Evolutionary conservation across 2,329 filamentous ascomycete genomes (phyloP), one percentile per base, ranked within the genome.

Genomic region (Penicillium sp.): DNA sequence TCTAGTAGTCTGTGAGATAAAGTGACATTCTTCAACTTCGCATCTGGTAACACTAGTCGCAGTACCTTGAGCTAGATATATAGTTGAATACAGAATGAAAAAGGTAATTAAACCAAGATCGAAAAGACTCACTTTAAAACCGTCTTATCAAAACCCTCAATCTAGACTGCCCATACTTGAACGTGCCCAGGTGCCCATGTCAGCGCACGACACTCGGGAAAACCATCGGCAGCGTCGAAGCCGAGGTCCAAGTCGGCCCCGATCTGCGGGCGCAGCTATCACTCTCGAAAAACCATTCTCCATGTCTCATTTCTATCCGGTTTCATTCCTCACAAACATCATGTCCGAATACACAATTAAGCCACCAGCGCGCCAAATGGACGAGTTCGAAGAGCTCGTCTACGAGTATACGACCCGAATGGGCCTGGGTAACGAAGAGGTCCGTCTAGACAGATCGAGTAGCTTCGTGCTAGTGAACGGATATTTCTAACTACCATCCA

Each of bases 311-410:
- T 12, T 15, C 31, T 32, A 35, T 29, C 10, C 4, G 4, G 12
- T 29, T 29, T 12, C 28, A 28, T 28, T 35, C 7, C 32, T 18
- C 7, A 7, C 31, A 15, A 3, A 18, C 33, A 56, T 44, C 39
- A 62, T 60, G 57, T 49, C 59, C 13, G 52, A 57, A 28, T 18
- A 47, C 44, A 46, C 50, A 18, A 54, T 63, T 23, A 28, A 43
- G 18, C 42, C 49, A 2, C 63, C 63, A 6, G 40, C 58, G 40
- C 60, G 64, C 43, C 37, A 64, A 49, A 46, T 68, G 44, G 56
- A 62, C 39, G 60, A 67, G 42, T 68, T 68, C 55, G 66, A 68
- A 37, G 47, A 66, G 39, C 55, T 57, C 12, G 59, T 67, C 44
- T 66, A 61, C 51, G 54, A 62, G 15, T 61, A 64, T 51, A 52